Base-by-base conservation (phyloP, 2,329 filamentous ascomycete species). In the Neopestalotiopsis sp. region DNA sequence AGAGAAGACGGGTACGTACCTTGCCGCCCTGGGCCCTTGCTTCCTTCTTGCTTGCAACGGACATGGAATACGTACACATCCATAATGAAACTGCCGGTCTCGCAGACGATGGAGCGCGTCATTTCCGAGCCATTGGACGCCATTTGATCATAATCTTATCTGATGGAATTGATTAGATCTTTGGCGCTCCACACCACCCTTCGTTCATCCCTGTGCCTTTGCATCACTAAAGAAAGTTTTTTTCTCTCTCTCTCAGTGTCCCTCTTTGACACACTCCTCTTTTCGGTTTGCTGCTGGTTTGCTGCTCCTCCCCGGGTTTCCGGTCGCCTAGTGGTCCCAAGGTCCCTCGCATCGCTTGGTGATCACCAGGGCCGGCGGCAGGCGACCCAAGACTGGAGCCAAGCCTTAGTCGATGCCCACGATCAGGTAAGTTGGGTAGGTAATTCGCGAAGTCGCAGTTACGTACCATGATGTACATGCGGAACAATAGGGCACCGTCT, bases 111-210 rank as follows among this genome's bases (percentile, higher is more conserved):
- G 61, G 61, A 24, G 42, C 40, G 40, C 61, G 38, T 49, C 61
- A 67, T 49, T 20, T 32, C 32, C 65, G 57, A 13, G n/a, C 38
- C 45, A 42, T 61, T 56, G 17, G 14, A 42, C n/a, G 67, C 28
- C 38, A 34, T 32, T 28, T 24, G 62, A 32, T 59, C 24, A 49
- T 67, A 69, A 71, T 69, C 67, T 71, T 69, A 71, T 71, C 69
- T 67, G 69, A 71, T 71, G 42, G 65, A 62, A 67, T 66, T 67
- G 64, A 69, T 69, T 68, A 69, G 68, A 69, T 69, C 60, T 45
- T 52, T 67, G 24, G 9, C 32, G 32, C 32, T 66, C 56, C 28
- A 56, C 65, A 28, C 60, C 34, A 57, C 67, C 61, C 49, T 38
- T n/a, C 20, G 32, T 34, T 58, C n/a, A 63, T 60, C 65, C 65